Evolutionary conservation across 2,329 filamentous ascomycete species (phyloP), one percentile per base, ranked within the genome.

Genomic region (Penicillium sp.): DNA sequence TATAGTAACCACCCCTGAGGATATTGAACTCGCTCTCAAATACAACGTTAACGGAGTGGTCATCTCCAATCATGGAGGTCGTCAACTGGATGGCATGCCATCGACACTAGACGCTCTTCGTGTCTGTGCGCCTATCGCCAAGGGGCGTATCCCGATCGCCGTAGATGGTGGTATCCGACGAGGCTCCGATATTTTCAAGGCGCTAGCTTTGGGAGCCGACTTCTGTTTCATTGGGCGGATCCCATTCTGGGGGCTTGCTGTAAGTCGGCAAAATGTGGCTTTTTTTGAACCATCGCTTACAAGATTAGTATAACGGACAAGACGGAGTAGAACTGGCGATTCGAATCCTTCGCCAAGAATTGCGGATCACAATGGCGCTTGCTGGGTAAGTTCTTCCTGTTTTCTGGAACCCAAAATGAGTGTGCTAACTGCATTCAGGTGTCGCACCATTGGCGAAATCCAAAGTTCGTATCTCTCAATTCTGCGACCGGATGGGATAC

Each of bases 1-100:
- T 10, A 47, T 18, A 60, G 68, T 71, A 5, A 64, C 55, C 31
- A 69, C 69, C 1, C 67, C 70, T 11, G 71, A 74, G 34, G 71
- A 75, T 42, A 67, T 73, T 1, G 59, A 66, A 11, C 58, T 75
- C 0, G 72, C 74, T 0, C 64, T 75, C 39, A 54, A 69, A 32
- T 65, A 75, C 58, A 58, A 62, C 10, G 57, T 74, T 16, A 67
- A 75, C 47, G 72, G 72, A 0, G 65, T 76, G 18, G 55, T 76
- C 3, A 65, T 76, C 21, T 74, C 71, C 2, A 76, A 75, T 47
- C 72, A 76, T 49, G 73, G 73, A 2, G 73, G 71, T 2, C 60
- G 74, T 1, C 73, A 76, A 54, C 61, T 75, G 1, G 69, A 76
- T 42, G 73, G 73, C n/a, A 60, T 68, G 3, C 66, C 74, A 1